A percentile compares a stretch with the other conserved stretches of the same genome.
These are phyloP conservation scores for Collybia nuda DNA, from an alignment of 768 basidiomycete genomes.

Conservation along the genomic window DNA sequence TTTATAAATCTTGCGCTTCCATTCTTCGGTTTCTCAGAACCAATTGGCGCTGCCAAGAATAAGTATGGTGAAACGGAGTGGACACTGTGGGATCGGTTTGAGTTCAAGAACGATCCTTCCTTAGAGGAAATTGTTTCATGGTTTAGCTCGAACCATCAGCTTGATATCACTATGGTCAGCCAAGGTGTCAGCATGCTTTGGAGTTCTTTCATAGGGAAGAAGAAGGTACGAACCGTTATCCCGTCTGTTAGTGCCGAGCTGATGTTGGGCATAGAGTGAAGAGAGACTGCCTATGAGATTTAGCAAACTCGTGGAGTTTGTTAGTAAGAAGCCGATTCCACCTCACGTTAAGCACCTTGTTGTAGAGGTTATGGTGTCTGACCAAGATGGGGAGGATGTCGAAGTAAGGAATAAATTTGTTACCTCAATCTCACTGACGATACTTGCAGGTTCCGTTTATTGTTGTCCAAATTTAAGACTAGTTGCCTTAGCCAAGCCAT, in stretches of 20 bases:
- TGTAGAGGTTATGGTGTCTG: constrained; percentile 92
- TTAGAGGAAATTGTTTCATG: constrained; percentile 80
- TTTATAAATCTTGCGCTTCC: constrained; percentile 97
- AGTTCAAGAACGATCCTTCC: constrained; percentile 87
- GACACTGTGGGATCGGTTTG: constrained; percentile 98
- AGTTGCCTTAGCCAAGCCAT: neutral
- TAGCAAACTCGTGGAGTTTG: constrained; percentile 86
- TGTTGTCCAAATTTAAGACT: constrained; percentile 57
- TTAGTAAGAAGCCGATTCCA: constrained; percentile 92
- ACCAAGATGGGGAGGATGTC: constrained; percentile 92
- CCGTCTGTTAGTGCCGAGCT: neutral
- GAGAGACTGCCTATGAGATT: constrained; percentile 89
- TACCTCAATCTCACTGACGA: constrained; percentile 2
- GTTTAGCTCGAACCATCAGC: constrained; percentile 82
- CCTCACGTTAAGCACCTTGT: constrained; percentile 82
- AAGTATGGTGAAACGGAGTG: constrained; percentile 90
- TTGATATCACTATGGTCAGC: constrained; percentile 93
- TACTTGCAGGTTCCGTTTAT: constrained; percentile 74
- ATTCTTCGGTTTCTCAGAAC: constrained; percentile 99
- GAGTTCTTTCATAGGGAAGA: constrained; percentile 90
- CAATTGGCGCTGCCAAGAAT: constrained; percentile 83
- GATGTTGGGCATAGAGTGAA: constrained; percentile 55
- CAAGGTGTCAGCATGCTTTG: constrained; percentile 98
- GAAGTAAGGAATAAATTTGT: constrained; percentile 76
- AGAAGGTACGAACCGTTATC: constrained; percentile 64